These are phyloP conservation scores for Oemleria cerasiformis DNA, from an alignment of 306 rosid species.

Conservation along the genomic window DNA sequence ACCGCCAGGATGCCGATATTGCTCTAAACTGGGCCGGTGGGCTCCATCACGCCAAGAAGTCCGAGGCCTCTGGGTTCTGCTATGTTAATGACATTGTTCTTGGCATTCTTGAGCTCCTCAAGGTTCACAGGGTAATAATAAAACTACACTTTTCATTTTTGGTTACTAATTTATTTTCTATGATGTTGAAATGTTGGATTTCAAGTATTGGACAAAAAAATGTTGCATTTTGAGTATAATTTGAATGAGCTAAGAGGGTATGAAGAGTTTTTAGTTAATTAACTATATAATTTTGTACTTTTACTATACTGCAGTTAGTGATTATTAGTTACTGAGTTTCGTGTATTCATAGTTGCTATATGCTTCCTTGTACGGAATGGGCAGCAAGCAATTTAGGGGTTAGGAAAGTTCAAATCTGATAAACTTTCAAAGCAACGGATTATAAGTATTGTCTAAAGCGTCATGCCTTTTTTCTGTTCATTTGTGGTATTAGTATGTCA, in stretches of 20 bases:
- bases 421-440: not conserved
- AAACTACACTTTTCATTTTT: not conserved
- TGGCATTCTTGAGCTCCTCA: slow-evolving; percentile 89
- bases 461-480: not conserved
- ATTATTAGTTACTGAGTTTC: not conserved
- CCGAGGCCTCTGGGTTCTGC: slow-evolving; percentile 91
- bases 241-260: not conserved
- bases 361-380: not conserved
- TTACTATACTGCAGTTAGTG: not conserved
- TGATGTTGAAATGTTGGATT: not conserved
- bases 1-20: slow-evolving; percentile 64
- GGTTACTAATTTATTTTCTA: not conserved
- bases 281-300: not conserved
- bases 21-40: slow-evolving; percentile 86
- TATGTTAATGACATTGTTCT: slow-evolving; percentile 89
- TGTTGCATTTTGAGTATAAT: not conserved
- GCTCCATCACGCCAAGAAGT: slow-evolving; percentile 74
- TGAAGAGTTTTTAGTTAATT: not conserved
- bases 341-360: not conserved
- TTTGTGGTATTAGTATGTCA: not conserved
- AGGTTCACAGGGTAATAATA: slow-evolving; percentile 64
- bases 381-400: not conserved
- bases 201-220: not conserved
- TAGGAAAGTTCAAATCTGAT: not conserved
- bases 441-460: not conserved